phyloP scores from a whole-genome alignment of 164 flowering plant genomes.

The Macadamia tetraphylla region DNA sequence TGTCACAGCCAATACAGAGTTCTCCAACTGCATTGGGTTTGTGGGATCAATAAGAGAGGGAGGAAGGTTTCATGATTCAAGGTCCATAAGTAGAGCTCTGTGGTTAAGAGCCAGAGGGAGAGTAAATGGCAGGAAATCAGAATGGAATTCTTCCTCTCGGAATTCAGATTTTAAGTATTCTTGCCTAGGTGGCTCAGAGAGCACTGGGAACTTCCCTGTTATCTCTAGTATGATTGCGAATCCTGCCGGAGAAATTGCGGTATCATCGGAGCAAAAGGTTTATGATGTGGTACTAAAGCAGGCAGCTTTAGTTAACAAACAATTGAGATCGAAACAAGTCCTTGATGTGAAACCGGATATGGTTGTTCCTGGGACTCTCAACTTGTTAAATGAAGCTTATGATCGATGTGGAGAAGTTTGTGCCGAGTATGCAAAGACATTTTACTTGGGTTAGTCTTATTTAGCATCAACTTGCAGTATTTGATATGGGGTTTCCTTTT shows the following conservation, averaged over 20 bases:
- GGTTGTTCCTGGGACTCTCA: constrained; percentile 40
- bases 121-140: constrained; percentile 22
- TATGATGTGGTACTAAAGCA: constrained; percentile 83
- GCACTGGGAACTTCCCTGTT: constrained; percentile 21
- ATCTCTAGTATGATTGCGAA: constrained; percentile 45
- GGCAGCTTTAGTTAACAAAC: constrained; percentile 67
- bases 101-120: constrained; percentile 18
- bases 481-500: neutral
- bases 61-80: constrained; percentile 17
- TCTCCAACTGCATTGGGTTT: constrained; percentile 28
- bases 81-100: constrained; percentile 11
- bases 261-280: constrained; percentile 64
- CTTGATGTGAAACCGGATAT: constrained; percentile 52
- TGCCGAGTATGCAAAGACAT: constrained; percentile 93
- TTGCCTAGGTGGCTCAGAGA: constrained; percentile 22
- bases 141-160: constrained; percentile 21
- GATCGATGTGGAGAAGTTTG: constrained; percentile 88
- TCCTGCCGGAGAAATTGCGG: constrained; percentile 46
- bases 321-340: constrained; percentile 24
- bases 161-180: constrained; percentile 28
- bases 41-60: constrained; percentile 29
- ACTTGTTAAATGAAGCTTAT: constrained; percentile 71
- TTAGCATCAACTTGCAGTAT: neutral
- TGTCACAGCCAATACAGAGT: constrained; percentile 32
- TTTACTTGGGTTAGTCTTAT: constrained; percentile 58